phyloP scores from a whole-genome alignment of 2,329 filamentous ascomycete species.

The Thelonectria discophora region DNA sequence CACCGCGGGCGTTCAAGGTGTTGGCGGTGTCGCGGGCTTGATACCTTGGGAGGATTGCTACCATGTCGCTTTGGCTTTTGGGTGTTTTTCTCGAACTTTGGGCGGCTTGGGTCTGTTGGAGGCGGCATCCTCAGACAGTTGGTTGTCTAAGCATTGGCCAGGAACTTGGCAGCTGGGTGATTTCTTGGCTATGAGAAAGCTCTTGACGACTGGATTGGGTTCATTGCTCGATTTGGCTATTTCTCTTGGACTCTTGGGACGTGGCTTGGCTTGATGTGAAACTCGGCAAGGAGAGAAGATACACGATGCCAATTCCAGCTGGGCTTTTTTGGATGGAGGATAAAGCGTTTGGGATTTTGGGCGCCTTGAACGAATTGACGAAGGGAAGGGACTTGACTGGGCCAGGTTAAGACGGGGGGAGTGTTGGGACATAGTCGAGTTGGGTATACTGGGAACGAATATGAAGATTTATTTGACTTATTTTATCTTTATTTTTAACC shows the following conservation, averaged over 20 bases:
- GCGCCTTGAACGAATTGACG: conserved; percentile 28
- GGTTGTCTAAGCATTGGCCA: background rate
- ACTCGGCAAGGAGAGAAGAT: conserved; percentile 2
- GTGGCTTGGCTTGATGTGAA: background rate
- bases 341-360: conserved; percentile 1
- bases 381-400: background rate
- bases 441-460: conserved; percentile 28
- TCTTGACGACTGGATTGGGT: conserved; percentile 11
- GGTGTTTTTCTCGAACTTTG: conserved; percentile 17
- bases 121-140: background rate
- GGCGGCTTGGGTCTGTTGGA: background rate
- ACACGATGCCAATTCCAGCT: background rate
- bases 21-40: conserved; percentile 44
- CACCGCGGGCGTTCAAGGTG: conserved; percentile 43
- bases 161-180: conserved; percentile 5
- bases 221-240: background rate
- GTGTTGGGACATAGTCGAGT: conserved; percentile 6
- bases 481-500: background rate
- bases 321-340: background rate
- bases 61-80: conserved; percentile 5
- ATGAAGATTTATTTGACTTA: conserved; percentile 15
- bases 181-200: conserved; percentile 15
- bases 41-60: conserved; percentile 40
- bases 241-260: background rate
- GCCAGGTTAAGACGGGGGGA: conserved; percentile 1